Evolutionary conservation across 495 filamentous ascomycete genomes (phyloP).

Genomic region (Antarctomyces pellizariae): DNA sequence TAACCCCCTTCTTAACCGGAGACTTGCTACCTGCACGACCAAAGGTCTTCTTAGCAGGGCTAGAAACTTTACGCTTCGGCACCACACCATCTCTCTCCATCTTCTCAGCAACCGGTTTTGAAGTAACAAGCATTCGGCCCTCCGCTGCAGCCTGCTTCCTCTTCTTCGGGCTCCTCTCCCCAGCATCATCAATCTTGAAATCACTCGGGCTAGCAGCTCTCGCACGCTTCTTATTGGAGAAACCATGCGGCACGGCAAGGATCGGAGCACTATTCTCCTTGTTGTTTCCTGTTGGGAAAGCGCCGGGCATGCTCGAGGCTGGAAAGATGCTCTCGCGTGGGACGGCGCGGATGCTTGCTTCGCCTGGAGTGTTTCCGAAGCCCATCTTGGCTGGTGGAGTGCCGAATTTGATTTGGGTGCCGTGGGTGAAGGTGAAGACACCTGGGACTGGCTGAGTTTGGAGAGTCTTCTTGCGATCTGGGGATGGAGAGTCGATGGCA

Average conservation of each 20-base stretch:
- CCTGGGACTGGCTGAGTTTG: conserved; percentile 16
- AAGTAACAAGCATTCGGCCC: conserved; percentile 8
- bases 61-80: conserved; percentile 2
- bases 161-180: conserved; percentile 19
- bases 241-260: conserved; percentile 34
- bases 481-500: conserved; percentile 9
- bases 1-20: conserved; percentile 10
- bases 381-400: conserved; percentile 17
- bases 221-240: conserved; percentile 50
- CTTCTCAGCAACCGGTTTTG: conserved; percentile 5
- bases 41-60: conserved; percentile 9
- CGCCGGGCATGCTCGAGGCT: conserved; percentile 22
- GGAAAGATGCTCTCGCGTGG: conserved; percentile 26
- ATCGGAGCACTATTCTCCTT: conserved; percentile 25
- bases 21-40: too few species aligned
- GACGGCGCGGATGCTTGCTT: conserved; percentile 31
- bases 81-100: too few species aligned
- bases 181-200: conserved; percentile 18
- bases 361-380: conserved; percentile 25
- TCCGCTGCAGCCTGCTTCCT: conserved; percentile 9
- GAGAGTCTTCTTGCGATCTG: conserved; percentile 2
- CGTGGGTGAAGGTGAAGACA: conserved; percentile 35
- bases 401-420: conserved; percentile 30
- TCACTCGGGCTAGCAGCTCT: conserved; percentile 27
- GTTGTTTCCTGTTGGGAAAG: conserved; percentile 24